A percentile compares a stretch with the other conserved stretches of the same genome.
phyloP scores from a whole-genome alignment of 495 filamentous ascomycete genomes.

The Talaromyces adpressus region DNA sequence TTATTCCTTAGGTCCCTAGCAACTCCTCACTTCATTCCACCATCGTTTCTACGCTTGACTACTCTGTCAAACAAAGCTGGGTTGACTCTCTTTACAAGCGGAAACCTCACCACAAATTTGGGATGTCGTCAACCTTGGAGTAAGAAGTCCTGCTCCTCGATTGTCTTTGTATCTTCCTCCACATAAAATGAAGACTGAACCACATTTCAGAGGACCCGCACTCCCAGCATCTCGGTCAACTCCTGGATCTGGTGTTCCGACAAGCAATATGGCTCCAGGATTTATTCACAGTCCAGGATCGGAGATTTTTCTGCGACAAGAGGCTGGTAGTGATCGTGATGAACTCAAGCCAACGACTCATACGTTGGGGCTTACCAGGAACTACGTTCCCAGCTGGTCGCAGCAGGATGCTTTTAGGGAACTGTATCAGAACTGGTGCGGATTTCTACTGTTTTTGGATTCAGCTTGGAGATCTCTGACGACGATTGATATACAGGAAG shows the following conservation, averaged over 20 bases:
- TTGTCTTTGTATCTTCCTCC: no score
- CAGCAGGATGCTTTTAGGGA: conserved; percentile 4
- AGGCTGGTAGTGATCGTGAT: not conserved
- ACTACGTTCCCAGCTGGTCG: conserved; percentile 4
- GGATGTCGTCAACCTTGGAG: no score
- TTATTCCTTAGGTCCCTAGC: no score
- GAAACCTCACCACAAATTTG: no score
- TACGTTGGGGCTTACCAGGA: not conserved
- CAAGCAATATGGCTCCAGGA: no score
- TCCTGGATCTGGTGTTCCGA: not conserved
- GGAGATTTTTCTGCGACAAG: not conserved
- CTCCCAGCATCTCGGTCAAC: not conserved
- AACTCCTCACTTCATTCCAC: no score
- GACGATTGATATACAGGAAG: not conserved
- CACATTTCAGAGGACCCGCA: no score
- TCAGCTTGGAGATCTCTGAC: not conserved
- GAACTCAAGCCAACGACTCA: not conserved
- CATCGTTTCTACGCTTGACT: no score
- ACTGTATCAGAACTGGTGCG: conserved; percentile 13
- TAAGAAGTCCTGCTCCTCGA: no score
- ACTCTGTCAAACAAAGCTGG: no score
- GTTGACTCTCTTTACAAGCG: no score
- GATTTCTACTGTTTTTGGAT: not conserved
- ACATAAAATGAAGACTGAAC: no score
- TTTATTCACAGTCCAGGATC: not conserved